Conservation (phyloP, 1,139 yeast genomes). For the Pichia sp. region DNA sequence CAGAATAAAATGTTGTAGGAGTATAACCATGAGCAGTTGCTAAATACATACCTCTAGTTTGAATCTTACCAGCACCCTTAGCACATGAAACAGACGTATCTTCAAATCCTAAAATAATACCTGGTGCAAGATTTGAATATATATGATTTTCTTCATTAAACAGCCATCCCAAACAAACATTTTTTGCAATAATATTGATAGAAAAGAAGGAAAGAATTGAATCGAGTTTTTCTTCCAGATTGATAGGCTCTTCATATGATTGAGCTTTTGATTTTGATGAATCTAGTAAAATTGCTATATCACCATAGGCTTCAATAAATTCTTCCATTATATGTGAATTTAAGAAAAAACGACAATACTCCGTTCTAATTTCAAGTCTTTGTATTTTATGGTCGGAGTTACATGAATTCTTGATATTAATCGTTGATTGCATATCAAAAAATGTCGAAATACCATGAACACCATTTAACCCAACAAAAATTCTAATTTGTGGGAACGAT, state of each 20-base stretch:
- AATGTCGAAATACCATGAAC: constrained; percentile 27
- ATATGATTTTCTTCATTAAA: constrained; percentile 35
- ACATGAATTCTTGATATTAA: constrained; percentile 36
- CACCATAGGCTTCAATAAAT: constrained; percentile 19
- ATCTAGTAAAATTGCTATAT: constrained; percentile 2
- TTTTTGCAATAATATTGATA: constrained; percentile 55
- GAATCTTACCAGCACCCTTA: constrained; percentile 56
- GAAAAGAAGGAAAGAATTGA: constrained; percentile 36
- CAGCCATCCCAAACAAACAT: constrained; percentile 73
- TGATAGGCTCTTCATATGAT: neutral
- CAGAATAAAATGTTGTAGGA: constrained; percentile 45
- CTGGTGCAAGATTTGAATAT: constrained; percentile 41
- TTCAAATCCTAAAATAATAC: constrained; percentile 73
- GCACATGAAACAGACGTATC: constrained; percentile 59
- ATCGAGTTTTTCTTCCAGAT: constrained; percentile 12
- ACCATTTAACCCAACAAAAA: constrained; percentile 25
- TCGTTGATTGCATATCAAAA: constrained; percentile 37
- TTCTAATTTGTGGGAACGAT: constrained; percentile 37
- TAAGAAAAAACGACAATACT: constrained; percentile 50
- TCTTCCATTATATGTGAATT: constrained; percentile 41
- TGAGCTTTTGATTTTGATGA: neutral
- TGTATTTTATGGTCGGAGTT: constrained; percentile 30
- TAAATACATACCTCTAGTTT: constrained; percentile 57
- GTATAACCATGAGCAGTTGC: constrained; percentile 60
- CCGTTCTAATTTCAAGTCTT: constrained; percentile 53